phyloP scores from a whole-genome alignment of 2,329 filamentous ascomycete species.

The Trichophyton mentagrophytes region DNA sequence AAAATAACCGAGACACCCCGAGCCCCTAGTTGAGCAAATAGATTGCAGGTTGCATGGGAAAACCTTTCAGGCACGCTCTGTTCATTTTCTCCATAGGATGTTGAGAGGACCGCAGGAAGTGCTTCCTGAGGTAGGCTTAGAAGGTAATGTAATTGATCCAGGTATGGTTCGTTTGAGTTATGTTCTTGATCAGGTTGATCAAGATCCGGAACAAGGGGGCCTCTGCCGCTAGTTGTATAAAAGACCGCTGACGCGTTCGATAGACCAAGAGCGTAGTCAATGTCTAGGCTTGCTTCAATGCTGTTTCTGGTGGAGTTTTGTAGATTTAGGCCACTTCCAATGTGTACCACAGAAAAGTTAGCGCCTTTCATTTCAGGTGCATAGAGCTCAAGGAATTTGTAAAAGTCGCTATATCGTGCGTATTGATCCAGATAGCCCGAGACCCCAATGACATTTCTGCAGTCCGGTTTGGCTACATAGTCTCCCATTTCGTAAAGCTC shows the following conservation, averaged over 20 bases:
- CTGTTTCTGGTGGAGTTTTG: slow-evolving; percentile 33
- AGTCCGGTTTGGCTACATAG: slow-evolving; percentile 26
- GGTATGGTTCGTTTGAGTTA: slow-evolving; percentile 53
- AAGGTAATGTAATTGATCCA: slow-evolving; percentile 50
- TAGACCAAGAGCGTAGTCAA: slow-evolving; percentile 47
- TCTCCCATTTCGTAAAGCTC: slow-evolving; percentile 38
- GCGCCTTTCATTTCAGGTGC: slow-evolving; percentile 40
- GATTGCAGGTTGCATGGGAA: slow-evolving; percentile 47
- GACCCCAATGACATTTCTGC: slow-evolving; percentile 32
- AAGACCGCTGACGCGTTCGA: slow-evolving; percentile 42
- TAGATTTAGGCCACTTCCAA: slow-evolving; percentile 44
- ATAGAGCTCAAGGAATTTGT: slow-evolving; percentile 43
- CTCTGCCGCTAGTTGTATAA: slow-evolving; percentile 48
- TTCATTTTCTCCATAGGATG: slow-evolving; percentile 59
- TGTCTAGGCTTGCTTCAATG: slow-evolving; percentile 51
- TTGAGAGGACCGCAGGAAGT: slow-evolving; percentile 53
- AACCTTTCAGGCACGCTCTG: slow-evolving; percentile 48
- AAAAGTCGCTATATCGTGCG: slow-evolving; percentile 43
- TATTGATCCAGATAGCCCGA: slow-evolving; percentile 41
- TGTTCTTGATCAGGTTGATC: slow-evolving; percentile 27
- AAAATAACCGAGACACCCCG: slow-evolving; percentile 56
- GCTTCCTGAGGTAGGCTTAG: slow-evolving; percentile 40
- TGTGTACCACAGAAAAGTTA: slow-evolving; percentile 45
- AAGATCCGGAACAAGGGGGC: slow-evolving; percentile 38
- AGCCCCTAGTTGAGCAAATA: slow-evolving; percentile 53